A percentile compares a stretch with the other conserved stretches of the same genome.
phyloP scores from a whole-genome alignment of 306 rosid genomes.

The Gynostemma pentaphyllum region DNA sequence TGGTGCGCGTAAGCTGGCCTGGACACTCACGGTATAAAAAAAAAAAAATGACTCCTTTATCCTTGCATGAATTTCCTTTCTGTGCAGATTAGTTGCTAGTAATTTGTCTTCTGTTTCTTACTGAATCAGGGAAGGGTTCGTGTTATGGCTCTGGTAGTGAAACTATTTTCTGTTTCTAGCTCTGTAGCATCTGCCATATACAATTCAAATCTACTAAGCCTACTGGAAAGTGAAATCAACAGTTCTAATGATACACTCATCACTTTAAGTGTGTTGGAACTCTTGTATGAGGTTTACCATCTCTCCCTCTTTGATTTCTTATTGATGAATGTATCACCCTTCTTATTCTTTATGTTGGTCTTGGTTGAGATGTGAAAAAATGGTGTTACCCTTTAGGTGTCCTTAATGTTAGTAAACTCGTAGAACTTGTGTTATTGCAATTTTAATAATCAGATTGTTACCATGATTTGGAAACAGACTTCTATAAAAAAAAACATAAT shows the following conservation, averaged over 20 bases:
- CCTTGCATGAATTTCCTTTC: background rate
- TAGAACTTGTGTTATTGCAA: background rate
- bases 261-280: conserved; percentile 78
- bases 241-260: conserved; percentile 61
- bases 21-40: too few relatives aligned
- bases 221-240: conserved; percentile 65
- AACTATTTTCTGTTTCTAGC: conserved; percentile 66
- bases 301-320: conserved; percentile 7
- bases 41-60: too few relatives aligned
- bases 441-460: background rate
- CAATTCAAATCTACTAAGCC: conserved; percentile 51
- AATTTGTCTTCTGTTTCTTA: conserved; percentile 5
- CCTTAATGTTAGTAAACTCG: background rate
- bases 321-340: background rate
- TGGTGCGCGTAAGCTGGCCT: too few relatives aligned
- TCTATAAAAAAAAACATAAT: too few relatives aligned
- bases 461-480: background rate
- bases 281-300: conserved; percentile 66
- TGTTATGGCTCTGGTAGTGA: conserved; percentile 75
- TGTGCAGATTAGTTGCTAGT: background rate
- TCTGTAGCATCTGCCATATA: conserved; percentile 51
- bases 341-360: background rate
- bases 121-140: conserved; percentile 72
- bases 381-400: background rate
- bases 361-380: background rate